phyloP scores from a whole-genome alignment of 805 yeast genomes.

The Brettanomyces bruxellensis region DNA sequence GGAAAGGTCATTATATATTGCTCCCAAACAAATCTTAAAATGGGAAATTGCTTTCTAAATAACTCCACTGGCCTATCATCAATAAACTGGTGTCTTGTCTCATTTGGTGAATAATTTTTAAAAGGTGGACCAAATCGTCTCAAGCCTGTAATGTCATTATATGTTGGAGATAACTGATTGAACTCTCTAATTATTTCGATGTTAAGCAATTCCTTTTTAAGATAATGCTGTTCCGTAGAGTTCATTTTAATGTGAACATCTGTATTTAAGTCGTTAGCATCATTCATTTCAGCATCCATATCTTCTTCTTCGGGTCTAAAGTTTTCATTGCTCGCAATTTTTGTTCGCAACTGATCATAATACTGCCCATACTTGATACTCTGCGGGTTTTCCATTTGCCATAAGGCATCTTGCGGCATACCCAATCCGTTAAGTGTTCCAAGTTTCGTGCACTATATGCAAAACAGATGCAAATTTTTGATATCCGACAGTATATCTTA shows the following conservation, averaged over 20 bases:
- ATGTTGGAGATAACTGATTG: constrained; percentile 33
- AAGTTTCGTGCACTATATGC: too few species aligned
- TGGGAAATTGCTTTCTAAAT: constrained; percentile 44
- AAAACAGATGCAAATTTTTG: too few species aligned
- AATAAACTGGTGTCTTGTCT: constrained; percentile 11
- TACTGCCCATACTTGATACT: too few species aligned
- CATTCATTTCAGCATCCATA: too few species aligned
- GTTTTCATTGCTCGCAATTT: too few species aligned
- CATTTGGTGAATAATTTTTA: constrained; percentile 33
- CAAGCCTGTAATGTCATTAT: constrained; percentile 52
- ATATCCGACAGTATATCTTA: too few species aligned
- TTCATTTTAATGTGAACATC: background rate
- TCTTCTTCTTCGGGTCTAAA: too few species aligned
- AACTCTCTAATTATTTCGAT: constrained; percentile 58
- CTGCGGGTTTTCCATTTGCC: too few species aligned
- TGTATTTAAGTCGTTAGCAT: too few species aligned
- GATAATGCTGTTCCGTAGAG: constrained; percentile 75
- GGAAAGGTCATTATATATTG: constrained; percentile 67
- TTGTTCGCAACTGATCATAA: too few species aligned
- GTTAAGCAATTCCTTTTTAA: constrained; percentile 72
- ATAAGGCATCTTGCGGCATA: too few species aligned
- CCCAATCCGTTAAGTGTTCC: too few species aligned
- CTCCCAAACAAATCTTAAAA: constrained; percentile 56
- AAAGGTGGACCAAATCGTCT: constrained; percentile 77
- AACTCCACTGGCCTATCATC: constrained; percentile 11